Evolutionary conservation across 441 rosid species (phyloP), one percentile per base, ranked within the genome.

Genomic region (Macaranga tanarius): DNA sequence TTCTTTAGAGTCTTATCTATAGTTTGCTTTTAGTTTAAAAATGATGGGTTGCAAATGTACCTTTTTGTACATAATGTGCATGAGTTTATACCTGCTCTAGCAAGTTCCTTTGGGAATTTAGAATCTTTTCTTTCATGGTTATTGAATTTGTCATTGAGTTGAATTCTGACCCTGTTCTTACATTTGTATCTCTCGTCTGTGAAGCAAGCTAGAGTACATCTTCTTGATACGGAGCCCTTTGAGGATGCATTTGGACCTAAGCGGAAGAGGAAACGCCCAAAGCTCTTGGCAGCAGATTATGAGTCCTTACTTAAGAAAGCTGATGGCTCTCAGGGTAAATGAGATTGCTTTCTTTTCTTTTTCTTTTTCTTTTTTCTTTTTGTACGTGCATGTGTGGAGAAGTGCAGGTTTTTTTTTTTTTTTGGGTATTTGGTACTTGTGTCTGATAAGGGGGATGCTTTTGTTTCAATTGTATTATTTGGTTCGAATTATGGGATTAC

Each of bases 181-280:
- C 65, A 13, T 25, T 56, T 42, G 62, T 44, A 13, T 56, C 28
- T 77, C 23, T 23, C 0, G 64, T 73, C 20, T 67, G 20, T 83
- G 71, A 77, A 95, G 99, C 93, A 91, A 89, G 82, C 92, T 7
- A 91, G 96, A 85, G 96, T 92, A 69, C 98, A 89, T 78, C 91
- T 95, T 48, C 93, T 95, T 9, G 93, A 88, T 54, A 90, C 85
- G 9, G 89, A 88, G 80, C 91, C 99, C 9, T 95, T 95, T 79
- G 78, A 65, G 79, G 96, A 92, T 90, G 90, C 97, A 42, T 95
- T 95, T 82, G 97, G 99, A 40, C 91, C 86, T 22, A 88, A 85
- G 69, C 83, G 78, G 23, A 92, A 92, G 83, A 90, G 97, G 89
- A 89, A 84, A 76, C 84, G 98, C 0, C 98, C 99, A 0, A 91